These are phyloP conservation scores for Clathrus columnatus DNA, from an alignment of 768 basidiomycete species.

Conservation along the genomic window DNA sequence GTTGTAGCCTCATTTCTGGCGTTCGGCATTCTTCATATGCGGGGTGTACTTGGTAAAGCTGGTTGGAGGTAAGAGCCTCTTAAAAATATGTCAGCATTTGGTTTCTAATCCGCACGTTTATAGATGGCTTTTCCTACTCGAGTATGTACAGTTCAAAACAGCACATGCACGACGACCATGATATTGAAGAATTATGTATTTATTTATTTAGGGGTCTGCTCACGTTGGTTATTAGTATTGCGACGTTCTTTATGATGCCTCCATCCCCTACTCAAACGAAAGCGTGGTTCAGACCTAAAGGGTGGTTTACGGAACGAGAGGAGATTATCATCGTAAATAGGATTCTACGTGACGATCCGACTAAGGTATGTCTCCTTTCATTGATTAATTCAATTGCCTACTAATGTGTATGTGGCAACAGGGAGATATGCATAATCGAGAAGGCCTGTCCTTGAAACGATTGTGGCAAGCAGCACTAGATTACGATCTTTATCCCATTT, in stretches of 20 bases:
- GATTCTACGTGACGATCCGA: constrained; percentile 56
- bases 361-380: constrained; percentile 30
- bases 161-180: neutral
- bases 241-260: constrained; percentile 51
- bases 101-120: neutral
- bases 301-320: constrained; percentile 57
- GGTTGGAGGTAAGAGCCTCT: constrained; percentile 37
- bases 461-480: constrained; percentile 49
- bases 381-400: neutral
- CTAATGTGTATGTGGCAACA: constrained; percentile 14
- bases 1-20: constrained; percentile 49
- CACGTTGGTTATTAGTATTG: constrained; percentile 44
- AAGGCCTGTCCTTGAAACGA: constrained; percentile 41
- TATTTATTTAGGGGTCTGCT: constrained; percentile 29
- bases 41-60: constrained; percentile 42
- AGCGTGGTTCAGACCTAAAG: constrained; percentile 47
- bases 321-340: constrained; percentile 53
- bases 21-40: constrained; percentile 51
- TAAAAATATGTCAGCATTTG: constrained; percentile 2
- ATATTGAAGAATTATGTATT: neutral
- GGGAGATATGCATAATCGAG: constrained; percentile 66
- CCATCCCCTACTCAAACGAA: constrained; percentile 51
- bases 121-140: constrained; percentile 53
- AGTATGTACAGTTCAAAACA: constrained; percentile 22
- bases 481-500: constrained; percentile 60